Percentiles rank a stretch among this genome's conserved stretches.
Conservation (phyloP, 768 basidiomycete species). For the Clavaria fumosa region DNA sequence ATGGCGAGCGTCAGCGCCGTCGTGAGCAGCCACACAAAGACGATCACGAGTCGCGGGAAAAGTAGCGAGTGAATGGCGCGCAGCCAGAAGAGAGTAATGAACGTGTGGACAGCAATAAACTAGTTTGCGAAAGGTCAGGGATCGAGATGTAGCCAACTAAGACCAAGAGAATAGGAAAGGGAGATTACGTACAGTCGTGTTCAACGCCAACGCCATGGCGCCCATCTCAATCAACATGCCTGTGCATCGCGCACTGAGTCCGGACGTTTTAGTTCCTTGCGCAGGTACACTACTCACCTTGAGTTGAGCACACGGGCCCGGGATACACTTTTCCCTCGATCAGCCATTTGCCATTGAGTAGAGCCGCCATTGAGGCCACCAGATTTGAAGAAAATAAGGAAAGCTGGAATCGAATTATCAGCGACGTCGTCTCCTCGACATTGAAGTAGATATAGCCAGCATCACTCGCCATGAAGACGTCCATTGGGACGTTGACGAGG, state of each 20-base stretch:
- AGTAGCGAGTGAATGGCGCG: too few relatives aligned
- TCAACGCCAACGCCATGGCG: neutral
- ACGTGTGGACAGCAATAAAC: neutral
- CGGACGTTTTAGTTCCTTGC: neutral
- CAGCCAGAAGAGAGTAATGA: neutral
- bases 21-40: neutral
- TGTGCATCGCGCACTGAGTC: neutral
- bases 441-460: neutral
- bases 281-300: neutral
- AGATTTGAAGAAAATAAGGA: neutral
- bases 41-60: neutral
- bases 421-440: too few relatives aligned
- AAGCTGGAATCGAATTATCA: neutral
- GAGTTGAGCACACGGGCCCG: neutral
- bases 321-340: neutral
- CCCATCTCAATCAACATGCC: neutral
- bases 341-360: neutral
- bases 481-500: neutral
- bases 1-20: neutral
- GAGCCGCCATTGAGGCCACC: neutral
- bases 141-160: neutral
- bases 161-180: too few relatives aligned
- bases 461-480: neutral
- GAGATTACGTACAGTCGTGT: neutral
- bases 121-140: neutral